Base-by-base conservation (phyloP, 805 yeast species). In the Ogataea nakhonphanomensis region DNA sequence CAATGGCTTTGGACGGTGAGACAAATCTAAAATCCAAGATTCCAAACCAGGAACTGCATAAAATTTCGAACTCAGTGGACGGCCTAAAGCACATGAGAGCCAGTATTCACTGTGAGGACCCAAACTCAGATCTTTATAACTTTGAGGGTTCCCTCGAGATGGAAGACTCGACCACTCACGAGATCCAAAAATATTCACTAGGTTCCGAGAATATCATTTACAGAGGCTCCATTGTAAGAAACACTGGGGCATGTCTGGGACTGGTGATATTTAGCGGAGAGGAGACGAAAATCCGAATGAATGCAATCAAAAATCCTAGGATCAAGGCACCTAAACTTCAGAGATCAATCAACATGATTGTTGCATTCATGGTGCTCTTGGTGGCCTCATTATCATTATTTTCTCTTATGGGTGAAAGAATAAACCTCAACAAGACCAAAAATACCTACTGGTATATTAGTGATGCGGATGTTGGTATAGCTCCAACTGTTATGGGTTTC, bases 1-100 rank as follows among this genome's bases (percentile, higher is more conserved):
- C 99, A 1, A 89, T 91, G 91, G 99, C 96, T 1, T 70, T 93
- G 35, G 99, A 93, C 63, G 99, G 99, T 36, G 99, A 93, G 62
- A 93, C 98, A 0, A 91, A 89, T 57, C 69, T 93, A 45, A 93
- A 93, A 60, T 72, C 85, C 7, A 80, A 78, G 51, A 65, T 67
- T 13, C 85, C 96, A 0, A 84, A 81, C 46, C 69, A 73, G 2
- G 85, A 80, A 45, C 50, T 91, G 2, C 71, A 80, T 29, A 73
- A 74, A 11, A 47, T 62, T 8, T 68, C 81, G 30, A 65, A 71
- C 15, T 65, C 71, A 3, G 82, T 78, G 0, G 59, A 70, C 2
- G 75, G 74, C 0, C 57, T 86, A 37, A 71, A 70, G 22, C 65
- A 66, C 29, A 57, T 79, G 13, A 65, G 69, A 20, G 81, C 79